Conservation (phyloP, 1,284 basidiomycete genomes). For the Erythrobasidium hasegawianum region DNA sequence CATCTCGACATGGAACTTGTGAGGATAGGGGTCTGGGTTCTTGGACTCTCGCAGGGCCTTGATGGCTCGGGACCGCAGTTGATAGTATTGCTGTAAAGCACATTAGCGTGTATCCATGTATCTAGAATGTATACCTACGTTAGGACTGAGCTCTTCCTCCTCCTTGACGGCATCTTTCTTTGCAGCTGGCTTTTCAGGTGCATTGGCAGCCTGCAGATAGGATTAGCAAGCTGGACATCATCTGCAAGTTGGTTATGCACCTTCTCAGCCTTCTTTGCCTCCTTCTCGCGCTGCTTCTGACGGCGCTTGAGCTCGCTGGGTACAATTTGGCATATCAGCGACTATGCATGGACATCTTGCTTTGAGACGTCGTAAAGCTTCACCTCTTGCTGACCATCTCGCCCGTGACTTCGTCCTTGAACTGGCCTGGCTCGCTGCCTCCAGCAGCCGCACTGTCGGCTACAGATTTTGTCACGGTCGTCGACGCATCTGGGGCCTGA, state of each 20-base stretch:
- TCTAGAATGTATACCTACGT: constrained; percentile 55
- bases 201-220: constrained; percentile 52
- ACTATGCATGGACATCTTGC: constrained; percentile 38
- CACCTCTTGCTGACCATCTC: constrained; percentile 93
- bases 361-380: constrained; percentile 44
- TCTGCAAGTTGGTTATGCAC: constrained; percentile 11
- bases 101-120: background rate
- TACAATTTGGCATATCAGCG: constrained; percentile 37
- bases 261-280: constrained; percentile 78
- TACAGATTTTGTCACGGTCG: constrained; percentile 15
- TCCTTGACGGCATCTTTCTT: constrained; percentile 50
- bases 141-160: constrained; percentile 76
- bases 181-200: constrained; percentile 45
- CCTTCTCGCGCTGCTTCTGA: constrained; percentile 77
- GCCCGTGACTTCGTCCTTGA: constrained; percentile 76
- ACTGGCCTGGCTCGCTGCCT: constrained; percentile 30
- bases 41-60: constrained; percentile 67
- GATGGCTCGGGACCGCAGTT: constrained; percentile 83
- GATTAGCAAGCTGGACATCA: background rate
- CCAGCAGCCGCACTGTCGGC: constrained; percentile 20
- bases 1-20: constrained; percentile 90
- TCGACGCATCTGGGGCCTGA: constrained; percentile 26
- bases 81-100: constrained; percentile 83
- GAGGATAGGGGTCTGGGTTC: constrained; percentile 89
- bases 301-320: constrained; percentile 85